Conservation (phyloP, 192 early-diverging fungal species). For the Linnemannia elongata region DNA sequence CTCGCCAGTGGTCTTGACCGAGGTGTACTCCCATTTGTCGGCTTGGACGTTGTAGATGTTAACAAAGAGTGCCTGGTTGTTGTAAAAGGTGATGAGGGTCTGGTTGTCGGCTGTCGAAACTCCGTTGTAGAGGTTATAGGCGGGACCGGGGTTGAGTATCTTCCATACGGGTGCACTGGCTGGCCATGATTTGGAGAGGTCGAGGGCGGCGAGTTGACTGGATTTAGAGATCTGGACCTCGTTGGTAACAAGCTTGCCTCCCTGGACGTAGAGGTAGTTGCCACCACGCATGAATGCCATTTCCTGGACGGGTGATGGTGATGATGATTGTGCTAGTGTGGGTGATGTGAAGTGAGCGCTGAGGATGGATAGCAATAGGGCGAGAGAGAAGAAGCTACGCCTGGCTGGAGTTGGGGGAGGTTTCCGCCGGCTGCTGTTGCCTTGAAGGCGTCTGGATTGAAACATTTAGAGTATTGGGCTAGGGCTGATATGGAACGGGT, state of each 20-base stretch:
- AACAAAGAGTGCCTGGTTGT: not conserved
- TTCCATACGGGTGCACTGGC: not conserved
- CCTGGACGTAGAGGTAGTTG: constrained; percentile 11
- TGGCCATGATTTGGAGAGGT: not conserved
- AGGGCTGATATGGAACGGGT: too few relatives aligned
- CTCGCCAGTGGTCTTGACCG: not conserved
- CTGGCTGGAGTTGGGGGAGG: not conserved
- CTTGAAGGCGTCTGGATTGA: not conserved
- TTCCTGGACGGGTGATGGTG: constrained; percentile 2
- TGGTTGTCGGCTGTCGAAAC: constrained; percentile 9
- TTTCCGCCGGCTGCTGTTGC: not conserved
- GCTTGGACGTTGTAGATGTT: not conserved
- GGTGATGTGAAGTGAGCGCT: not conserved
- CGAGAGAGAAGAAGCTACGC: not conserved
- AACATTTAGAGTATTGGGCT: not conserved
- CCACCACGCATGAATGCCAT: constrained; percentile 10
- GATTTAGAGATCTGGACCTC: not conserved
- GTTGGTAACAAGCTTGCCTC: not conserved
- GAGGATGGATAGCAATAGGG: not conserved
- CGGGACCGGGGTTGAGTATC: not conserved
- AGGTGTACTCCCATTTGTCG: not conserved
- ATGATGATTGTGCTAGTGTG: not conserved
- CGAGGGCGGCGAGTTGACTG: not conserved
- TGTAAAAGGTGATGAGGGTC: constrained; percentile 8
- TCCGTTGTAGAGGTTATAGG: not conserved